These are phyloP conservation scores for Vigna mungo DNA, from an alignment of 306 rosid genomes.

Conservation along the genomic window DNA sequence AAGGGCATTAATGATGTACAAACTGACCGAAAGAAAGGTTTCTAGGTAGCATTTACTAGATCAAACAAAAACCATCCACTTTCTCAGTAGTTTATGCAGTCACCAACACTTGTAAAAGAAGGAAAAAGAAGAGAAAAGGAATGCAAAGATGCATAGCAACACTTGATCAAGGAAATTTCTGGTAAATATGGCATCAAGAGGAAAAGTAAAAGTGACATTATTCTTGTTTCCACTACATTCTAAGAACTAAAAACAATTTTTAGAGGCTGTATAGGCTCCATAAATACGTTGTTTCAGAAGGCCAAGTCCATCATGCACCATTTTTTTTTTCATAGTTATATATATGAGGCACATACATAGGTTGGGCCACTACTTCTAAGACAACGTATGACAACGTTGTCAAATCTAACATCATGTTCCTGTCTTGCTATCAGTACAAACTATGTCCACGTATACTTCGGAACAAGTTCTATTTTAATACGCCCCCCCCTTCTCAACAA, in stretches of 20 bases:
- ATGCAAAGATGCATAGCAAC: conserved; percentile 16
- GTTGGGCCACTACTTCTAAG: conserved; percentile 39
- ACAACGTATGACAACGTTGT: conserved; percentile 33
- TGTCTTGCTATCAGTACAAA: conserved; percentile 36
- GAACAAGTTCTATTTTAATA: background rate
- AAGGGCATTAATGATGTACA: background rate
- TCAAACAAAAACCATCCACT: background rate
- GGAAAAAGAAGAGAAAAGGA: background rate
- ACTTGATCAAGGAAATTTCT: conserved; percentile 31
- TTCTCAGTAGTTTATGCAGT: no score
- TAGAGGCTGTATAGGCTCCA: conserved; percentile 26
- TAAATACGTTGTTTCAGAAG: conserved; percentile 23
- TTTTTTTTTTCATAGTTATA: background rate
- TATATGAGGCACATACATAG: conserved; percentile 2
- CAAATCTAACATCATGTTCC: conserved; percentile 29
- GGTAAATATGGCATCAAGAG: conserved; percentile 31
- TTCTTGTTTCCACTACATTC: conserved; percentile 43
- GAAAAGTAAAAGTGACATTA: conserved; percentile 28
- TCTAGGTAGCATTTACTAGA: background rate
- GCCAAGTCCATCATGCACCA: conserved; percentile 39
- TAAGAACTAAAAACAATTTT: conserved; percentile 38
- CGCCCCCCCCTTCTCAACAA: background rate
- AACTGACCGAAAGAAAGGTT: background rate
- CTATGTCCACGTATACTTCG: background rate
- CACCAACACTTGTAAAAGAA: background rate